These are phyloP conservation scores for Rhodotorula graminis DNA, from an alignment of 768 basidiomycete species.

Conservation along the genomic window DNA sequence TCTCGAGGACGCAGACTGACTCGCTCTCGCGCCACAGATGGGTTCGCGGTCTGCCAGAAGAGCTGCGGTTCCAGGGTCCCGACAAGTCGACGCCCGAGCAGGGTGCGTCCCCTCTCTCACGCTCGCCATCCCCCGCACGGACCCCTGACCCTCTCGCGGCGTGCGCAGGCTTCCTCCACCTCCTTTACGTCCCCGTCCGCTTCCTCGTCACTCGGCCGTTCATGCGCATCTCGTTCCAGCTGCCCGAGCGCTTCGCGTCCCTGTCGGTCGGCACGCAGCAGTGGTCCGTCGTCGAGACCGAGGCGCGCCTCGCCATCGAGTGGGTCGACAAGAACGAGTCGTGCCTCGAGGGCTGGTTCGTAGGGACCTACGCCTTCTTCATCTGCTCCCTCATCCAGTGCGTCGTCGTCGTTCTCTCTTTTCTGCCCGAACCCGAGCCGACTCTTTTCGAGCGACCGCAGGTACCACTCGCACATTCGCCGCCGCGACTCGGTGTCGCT, in stretches of 20 bases:
- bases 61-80: constrained; percentile 69
- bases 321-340: constrained; percentile 43
- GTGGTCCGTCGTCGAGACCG: constrained; percentile 36
- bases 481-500: constrained; percentile 35
- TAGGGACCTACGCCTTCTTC: constrained; percentile 41
- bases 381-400: constrained; percentile 42
- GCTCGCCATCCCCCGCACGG: too few relatives aligned
- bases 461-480: constrained; percentile 43
- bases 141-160: background rate
- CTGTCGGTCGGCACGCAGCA: constrained; percentile 41
- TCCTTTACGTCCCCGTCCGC: constrained; percentile 79
- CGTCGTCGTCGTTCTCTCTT: background rate
- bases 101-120: constrained; percentile 41
- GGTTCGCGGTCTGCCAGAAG: constrained; percentile 71
- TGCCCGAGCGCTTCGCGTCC: constrained; percentile 58
- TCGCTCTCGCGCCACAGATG: constrained; percentile 56
- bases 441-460: background rate
- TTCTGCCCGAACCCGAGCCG: background rate
- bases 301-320: constrained; percentile 41
- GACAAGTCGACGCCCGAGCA: constrained; percentile 66
- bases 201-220: constrained; percentile 99
- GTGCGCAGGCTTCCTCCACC: constrained; percentile 69
- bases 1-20: too few relatives aligned
- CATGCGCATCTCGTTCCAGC: constrained; percentile 92
- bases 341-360: constrained; percentile 42